These are phyloP conservation scores for Ciborinia camelliae DNA, from an alignment of 2,329 filamentous ascomycete genomes.

Conservation along the genomic window DNA sequence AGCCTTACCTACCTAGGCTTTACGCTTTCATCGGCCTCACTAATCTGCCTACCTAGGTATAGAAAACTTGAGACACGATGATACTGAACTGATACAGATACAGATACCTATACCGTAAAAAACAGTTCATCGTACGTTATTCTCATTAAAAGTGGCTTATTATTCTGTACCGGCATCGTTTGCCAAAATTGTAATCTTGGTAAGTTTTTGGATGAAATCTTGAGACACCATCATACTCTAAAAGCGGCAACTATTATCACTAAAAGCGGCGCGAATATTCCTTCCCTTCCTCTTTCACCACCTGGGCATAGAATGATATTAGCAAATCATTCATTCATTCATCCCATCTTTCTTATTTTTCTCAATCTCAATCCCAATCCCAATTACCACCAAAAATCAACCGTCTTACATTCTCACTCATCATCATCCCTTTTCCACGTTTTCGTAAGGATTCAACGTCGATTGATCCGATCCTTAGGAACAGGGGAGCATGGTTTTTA, in stretches of 20 bases:
- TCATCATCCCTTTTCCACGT: constrained; percentile 16
- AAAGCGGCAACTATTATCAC: neutral
- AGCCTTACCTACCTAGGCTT: no score
- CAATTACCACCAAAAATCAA: constrained; percentile 9
- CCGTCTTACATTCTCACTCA: constrained; percentile 17
- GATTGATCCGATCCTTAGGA: constrained; percentile 8
- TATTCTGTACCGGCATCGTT: no score
- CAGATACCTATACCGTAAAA: no score
- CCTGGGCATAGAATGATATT: neutral
- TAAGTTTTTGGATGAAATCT: no score
- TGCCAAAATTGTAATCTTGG: no score
- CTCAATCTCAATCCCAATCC: neutral
- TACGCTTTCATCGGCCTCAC: no score
- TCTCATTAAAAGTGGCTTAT: no score
- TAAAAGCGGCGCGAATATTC: neutral
- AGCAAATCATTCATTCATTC: neutral
- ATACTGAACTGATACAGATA: no score
- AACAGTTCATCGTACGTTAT: no score
- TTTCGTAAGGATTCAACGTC: constrained; percentile 17
- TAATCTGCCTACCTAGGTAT: no score
- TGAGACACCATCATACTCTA: neutral
- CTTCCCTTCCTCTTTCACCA: neutral
- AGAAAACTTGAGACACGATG: no score
- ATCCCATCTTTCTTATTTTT: neutral
- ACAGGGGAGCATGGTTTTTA: neutral